phyloP scores from a whole-genome alignment of 164 flowering plant genomes.

The Dillenia suffruticosa region DNA sequence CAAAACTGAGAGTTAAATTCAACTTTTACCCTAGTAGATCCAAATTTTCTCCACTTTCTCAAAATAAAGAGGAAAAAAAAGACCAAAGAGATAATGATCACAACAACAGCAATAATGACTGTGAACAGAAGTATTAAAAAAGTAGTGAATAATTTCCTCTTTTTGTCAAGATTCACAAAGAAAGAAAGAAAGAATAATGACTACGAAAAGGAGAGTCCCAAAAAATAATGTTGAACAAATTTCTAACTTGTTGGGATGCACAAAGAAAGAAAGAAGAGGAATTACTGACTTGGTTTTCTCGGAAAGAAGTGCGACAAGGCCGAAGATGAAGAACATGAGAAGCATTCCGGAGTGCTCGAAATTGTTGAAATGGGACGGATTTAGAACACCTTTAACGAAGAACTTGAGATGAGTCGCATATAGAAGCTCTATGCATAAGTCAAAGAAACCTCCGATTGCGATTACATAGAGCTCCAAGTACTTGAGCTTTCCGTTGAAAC shows the following conservation, averaged over 20 bases:
- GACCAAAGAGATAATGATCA: too few relatives aligned
- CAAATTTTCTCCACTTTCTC: too few relatives aligned
- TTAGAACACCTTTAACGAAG: slow-evolving; percentile 77
- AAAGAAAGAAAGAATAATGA: too few relatives aligned
- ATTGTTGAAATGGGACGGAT: slow-evolving; percentile 88
- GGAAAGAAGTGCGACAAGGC: slow-evolving; percentile 55
- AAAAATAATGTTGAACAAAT: background rate
- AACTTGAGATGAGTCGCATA: slow-evolving; percentile 85
- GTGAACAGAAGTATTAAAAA: too few relatives aligned
- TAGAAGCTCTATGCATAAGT: slow-evolving; percentile 77
- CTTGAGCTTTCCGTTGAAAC: slow-evolving; percentile 59
- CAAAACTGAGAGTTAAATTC: too few relatives aligned
- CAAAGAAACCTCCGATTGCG: slow-evolving; percentile 61
- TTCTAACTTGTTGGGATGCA: background rate
- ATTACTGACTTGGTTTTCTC: slow-evolving; percentile 66
- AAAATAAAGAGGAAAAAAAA: too few relatives aligned
- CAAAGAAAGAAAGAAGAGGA: background rate
- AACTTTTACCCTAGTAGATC: too few relatives aligned
- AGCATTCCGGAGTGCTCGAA: slow-evolving; percentile 98
- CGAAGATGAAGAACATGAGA: slow-evolving; percentile 89
- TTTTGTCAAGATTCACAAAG: too few relatives aligned
- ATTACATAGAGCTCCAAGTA: slow-evolving; percentile 79
- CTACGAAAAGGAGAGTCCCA: too few relatives aligned
- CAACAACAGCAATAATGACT: too few relatives aligned
- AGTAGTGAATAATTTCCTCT: too few relatives aligned